Base-by-base conservation (phyloP, 805 yeast species). In the Ogataea pignaliae region DNA sequence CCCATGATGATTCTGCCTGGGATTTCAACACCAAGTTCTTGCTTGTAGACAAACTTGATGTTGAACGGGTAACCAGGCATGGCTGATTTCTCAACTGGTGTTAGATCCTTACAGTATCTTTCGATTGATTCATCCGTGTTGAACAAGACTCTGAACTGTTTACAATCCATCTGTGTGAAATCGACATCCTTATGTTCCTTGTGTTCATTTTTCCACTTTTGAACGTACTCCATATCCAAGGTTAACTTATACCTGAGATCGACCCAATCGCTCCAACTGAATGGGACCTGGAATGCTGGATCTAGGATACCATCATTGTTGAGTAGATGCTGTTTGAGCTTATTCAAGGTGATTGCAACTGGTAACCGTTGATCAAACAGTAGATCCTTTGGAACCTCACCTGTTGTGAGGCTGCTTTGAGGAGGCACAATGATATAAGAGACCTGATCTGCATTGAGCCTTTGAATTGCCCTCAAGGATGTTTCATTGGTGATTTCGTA, bases 401-500 rank as follows among this genome's bases (percentile, higher is more conserved):
- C 43, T 8, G 39, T 14, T 12, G 29, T 36, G 14, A 42, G 36
- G 31, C 35, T 41, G 16, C 45, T 46, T 13, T 73, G 69, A 1
- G 97, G 95, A 3, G 85, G 78, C 44, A 74, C 72, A n/a, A 77
- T 70, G 31, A 87, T 73, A 28, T 73, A 71, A 0, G 82, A 77
- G 49, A 75, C 40, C 21, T 15, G 34, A 14, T 53, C 48, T 3
- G 53, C 48, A 34, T 47, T 42, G 31, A 42, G 29, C 32, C 44
- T 44, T 39, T 48, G 52, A 10, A 48, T 29, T 35, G 45, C 41
- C n/a, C 43, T 43, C 10, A 44, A 42, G 17, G 44, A 17, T 6
- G 40, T 11, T 32, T 52, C 58, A 10, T 50, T 42, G 16, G 48
- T 45, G 16, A 51, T 47, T 41, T 51, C 52, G 16, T 40, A 42